These are phyloP conservation scores for Sugiyamaella xylanicola DNA, from an alignment of 1,139 yeast genomes.

Conservation along the genomic window DNA sequence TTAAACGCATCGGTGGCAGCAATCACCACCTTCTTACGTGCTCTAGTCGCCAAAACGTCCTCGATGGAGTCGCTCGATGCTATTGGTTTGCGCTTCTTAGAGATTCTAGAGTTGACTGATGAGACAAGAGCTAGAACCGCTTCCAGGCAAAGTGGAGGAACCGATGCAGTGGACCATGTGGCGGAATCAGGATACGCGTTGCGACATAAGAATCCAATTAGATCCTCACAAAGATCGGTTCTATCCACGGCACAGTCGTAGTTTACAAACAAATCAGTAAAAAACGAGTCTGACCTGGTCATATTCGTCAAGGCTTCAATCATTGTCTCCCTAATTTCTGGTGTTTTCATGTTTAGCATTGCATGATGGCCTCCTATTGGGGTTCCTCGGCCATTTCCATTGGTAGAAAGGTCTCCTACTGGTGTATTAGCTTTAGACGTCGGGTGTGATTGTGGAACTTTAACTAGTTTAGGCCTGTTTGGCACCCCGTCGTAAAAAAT, in stretches of 20 bases:
- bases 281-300: constrained; percentile 75
- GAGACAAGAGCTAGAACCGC: constrained; percentile 74
- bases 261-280: constrained; percentile 73
- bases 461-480: constrained; percentile 41
- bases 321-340: constrained; percentile 71
- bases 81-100: background rate
- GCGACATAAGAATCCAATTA: constrained; percentile 71
- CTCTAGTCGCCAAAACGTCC: constrained; percentile 46
- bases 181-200: constrained; percentile 84
- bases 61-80: constrained; percentile 19
- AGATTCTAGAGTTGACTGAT: constrained; percentile 59
- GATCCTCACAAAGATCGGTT: constrained; percentile 71
- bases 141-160: constrained; percentile 92
- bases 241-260: constrained; percentile 93
- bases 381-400: constrained; percentile 28
- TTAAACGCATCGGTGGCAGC: constrained; percentile 75
- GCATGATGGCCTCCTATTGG: constrained; percentile 23
- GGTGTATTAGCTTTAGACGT: constrained; percentile 24
- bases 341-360: constrained; percentile 33
- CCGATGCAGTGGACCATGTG: constrained; percentile 71
- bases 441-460: constrained; percentile 28
- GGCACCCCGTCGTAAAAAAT: constrained; percentile 48
- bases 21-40: constrained; percentile 70
- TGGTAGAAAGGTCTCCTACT: constrained; percentile 14
- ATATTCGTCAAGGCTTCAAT: constrained; percentile 81